A percentile compares a stretch with the other conserved stretches of the same genome.
These are phyloP conservation scores for Candida argentea DNA, from an alignment of 805 yeast species.

Conservation along the genomic window DNA sequence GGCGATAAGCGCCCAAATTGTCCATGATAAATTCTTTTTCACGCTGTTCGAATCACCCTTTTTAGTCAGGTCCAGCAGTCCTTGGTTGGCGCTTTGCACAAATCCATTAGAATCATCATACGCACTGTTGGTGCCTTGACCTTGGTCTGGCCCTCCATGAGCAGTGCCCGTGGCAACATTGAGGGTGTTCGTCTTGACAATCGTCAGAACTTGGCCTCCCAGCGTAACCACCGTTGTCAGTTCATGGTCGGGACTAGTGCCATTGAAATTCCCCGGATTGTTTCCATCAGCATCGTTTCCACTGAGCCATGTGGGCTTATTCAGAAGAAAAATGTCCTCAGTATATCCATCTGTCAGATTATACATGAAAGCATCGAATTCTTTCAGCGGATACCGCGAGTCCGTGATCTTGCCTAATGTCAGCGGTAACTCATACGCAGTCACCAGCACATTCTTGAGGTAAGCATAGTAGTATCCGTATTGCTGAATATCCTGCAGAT, in stretches of 20 bases:
- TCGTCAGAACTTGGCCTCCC: too few relatives aligned
- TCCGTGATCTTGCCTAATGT: conserved; percentile 21
- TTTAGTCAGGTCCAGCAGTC: too few relatives aligned
- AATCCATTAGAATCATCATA: conserved; percentile 1
- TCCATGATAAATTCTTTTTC: too few relatives aligned
- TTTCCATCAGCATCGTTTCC: conserved; percentile 57
- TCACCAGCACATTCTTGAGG: conserved; percentile 48
- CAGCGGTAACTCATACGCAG: conserved; percentile 66
- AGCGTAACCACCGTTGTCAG: conserved; percentile 1
- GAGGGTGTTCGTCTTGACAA: conserved; percentile 2
- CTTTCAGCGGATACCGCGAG: conserved; percentile 5
- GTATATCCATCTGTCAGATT: conserved; percentile 33
- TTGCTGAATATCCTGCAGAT: conserved; percentile 56
- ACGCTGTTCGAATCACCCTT: too few relatives aligned
- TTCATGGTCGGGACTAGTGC: too few relatives aligned
- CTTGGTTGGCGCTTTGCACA: conserved; percentile 1
- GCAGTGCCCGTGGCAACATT: conserved; percentile 2
- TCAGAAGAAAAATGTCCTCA: conserved; percentile 44
- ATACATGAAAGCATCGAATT: conserved; percentile 37
- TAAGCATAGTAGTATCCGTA: conserved; percentile 77
- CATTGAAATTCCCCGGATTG: conserved; percentile 34
- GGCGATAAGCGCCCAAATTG: too few relatives aligned
- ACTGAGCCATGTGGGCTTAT: conserved; percentile 51
- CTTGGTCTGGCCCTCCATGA: conserved; percentile 2
- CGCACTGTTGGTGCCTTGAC: background rate